Percentiles rank a stretch among this genome's conserved stretches.
Conservation (phyloP, 2,329 filamentous ascomycete species). For the Colletotrichum melonis region DNA sequence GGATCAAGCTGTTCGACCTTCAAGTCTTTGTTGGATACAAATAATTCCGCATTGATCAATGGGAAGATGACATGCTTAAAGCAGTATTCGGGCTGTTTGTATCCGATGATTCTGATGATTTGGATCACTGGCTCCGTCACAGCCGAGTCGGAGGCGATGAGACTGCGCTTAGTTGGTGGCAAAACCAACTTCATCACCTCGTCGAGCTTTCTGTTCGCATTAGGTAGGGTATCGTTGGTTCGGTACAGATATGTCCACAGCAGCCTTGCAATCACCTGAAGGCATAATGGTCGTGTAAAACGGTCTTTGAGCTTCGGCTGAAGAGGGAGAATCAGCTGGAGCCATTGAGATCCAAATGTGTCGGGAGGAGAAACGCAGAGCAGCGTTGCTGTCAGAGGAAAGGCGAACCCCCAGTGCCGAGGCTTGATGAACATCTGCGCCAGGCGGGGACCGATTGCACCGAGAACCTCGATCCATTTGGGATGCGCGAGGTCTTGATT, state of each 20-base stretch:
- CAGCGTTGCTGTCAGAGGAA: slow-evolving; percentile 87
- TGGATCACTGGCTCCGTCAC: slow-evolving; percentile 92
- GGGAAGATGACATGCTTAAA: slow-evolving; percentile 95
- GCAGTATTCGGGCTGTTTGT: slow-evolving; percentile 92
- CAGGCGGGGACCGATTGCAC: slow-evolving; percentile 81
- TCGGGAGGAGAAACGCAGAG: slow-evolving; percentile 91
- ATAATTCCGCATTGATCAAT: slow-evolving; percentile 91
- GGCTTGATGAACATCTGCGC: slow-evolving; percentile 90
- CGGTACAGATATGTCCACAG: slow-evolving; percentile 96
- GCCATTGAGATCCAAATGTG: slow-evolving; percentile 86
- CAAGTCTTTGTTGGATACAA: slow-evolving; percentile 79
- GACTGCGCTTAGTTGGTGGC: slow-evolving; percentile 81
- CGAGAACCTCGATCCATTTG: slow-evolving; percentile 89
- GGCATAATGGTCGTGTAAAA: slow-evolving; percentile 78
- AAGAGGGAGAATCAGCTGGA: slow-evolving; percentile 80
- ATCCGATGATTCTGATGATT: slow-evolving; percentile 93
- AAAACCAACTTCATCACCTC: slow-evolving; percentile 89
- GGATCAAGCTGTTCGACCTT: slow-evolving; percentile 94
- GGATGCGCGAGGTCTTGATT: slow-evolving; percentile 81
- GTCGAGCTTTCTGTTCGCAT: slow-evolving; percentile 83
- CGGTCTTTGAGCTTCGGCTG: slow-evolving; percentile 89
- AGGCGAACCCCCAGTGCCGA: slow-evolving; percentile 90
- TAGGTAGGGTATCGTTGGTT: slow-evolving; percentile 75
- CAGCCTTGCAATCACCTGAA: slow-evolving; percentile 90
- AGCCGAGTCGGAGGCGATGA: slow-evolving; percentile 84